Conservation (phyloP, 2,329 filamentous ascomycete species). For the Neodidymelliopsis sp. region DNA sequence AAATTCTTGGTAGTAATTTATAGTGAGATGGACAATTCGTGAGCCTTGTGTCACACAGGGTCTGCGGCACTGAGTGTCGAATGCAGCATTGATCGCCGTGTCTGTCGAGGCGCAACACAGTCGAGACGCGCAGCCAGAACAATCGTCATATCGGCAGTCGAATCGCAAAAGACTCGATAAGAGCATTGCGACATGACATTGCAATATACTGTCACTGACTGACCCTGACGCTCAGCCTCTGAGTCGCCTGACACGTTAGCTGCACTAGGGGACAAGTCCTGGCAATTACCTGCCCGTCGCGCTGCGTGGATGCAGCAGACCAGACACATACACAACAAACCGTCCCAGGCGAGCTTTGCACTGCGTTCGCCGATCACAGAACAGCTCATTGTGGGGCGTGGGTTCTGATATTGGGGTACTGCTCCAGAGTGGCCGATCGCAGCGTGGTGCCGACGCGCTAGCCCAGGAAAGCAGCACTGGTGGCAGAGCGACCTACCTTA, state of each 20-base stretch:
- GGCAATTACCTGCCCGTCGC: not conserved
- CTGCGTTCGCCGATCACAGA: constrained; percentile 11
- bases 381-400: constrained; percentile 12
- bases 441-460: constrained; percentile 16
- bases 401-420: constrained; percentile 18
- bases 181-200: too few relatives aligned
- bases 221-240: too few relatives aligned
- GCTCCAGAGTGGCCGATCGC: constrained; percentile 18
- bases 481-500: constrained; percentile 19
- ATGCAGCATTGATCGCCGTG: constrained; percentile 8
- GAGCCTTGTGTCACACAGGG: constrained; percentile 5
- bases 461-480: constrained; percentile 8
- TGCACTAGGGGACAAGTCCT: not conserved
- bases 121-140: too few relatives aligned
- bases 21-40: too few relatives aligned
- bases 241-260: constrained; percentile 2
- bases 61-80: constrained; percentile 6
- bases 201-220: too few relatives aligned
- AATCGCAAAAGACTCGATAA: too few relatives aligned
- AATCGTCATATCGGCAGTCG: too few relatives aligned
- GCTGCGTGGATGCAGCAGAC: not conserved
- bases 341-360: not conserved
- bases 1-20: too few relatives aligned
- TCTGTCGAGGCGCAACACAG: too few relatives aligned
- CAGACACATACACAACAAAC: not conserved